phyloP scores from a whole-genome alignment of 2,329 filamentous ascomycete genomes.

The Pseudogymnoascus pannorum region DNA sequence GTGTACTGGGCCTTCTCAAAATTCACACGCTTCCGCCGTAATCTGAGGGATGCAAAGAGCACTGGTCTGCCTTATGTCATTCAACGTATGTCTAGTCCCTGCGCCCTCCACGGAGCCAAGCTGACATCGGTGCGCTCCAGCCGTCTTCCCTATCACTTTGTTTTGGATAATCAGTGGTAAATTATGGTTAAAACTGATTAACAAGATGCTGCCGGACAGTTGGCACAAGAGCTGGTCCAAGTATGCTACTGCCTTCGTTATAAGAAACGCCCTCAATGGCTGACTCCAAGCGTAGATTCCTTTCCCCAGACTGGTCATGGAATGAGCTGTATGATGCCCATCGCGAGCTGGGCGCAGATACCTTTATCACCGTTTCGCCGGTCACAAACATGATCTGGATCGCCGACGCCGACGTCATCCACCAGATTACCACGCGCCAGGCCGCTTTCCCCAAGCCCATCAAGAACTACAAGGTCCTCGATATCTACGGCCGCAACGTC shows the following conservation, averaged over 20 bases:
- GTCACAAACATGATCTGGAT: conserved; percentile 45
- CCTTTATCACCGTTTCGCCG: conserved; percentile 58
- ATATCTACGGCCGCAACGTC: conserved; percentile 65
- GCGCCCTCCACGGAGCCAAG: not conserved
- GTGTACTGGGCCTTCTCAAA: conserved; percentile 21
- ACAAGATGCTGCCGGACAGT: conserved; percentile 41
- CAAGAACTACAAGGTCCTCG: conserved; percentile 49
- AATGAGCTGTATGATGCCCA: conserved; percentile 50
- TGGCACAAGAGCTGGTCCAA: conserved; percentile 52
- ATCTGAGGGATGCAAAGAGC: conserved; percentile 43
- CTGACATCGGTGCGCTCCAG: conserved; percentile 28
- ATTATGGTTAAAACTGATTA: conserved; percentile 50
- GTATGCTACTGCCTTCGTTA: conserved; percentile 35
- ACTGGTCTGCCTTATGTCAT: conserved; percentile 47
- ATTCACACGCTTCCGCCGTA: conserved; percentile 32
- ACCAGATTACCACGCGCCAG: conserved; percentile 56
- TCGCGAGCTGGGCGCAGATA: conserved; percentile 47
- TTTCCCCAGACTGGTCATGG: conserved; percentile 56
- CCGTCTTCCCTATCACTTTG: conserved; percentile 41
- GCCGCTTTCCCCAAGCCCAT: conserved; percentile 67
- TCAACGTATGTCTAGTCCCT: conserved; percentile 38
- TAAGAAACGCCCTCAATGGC: not conserved
- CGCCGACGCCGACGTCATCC: conserved; percentile 57
- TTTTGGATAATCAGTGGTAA: conserved; percentile 49
- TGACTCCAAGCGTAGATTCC: conserved; percentile 33